Evolutionary conservation across 2,329 filamentous ascomycete genomes (phyloP), one percentile per base, ranked within the genome.

Genomic region (Parasarocladium wereldwijsianum): DNA sequence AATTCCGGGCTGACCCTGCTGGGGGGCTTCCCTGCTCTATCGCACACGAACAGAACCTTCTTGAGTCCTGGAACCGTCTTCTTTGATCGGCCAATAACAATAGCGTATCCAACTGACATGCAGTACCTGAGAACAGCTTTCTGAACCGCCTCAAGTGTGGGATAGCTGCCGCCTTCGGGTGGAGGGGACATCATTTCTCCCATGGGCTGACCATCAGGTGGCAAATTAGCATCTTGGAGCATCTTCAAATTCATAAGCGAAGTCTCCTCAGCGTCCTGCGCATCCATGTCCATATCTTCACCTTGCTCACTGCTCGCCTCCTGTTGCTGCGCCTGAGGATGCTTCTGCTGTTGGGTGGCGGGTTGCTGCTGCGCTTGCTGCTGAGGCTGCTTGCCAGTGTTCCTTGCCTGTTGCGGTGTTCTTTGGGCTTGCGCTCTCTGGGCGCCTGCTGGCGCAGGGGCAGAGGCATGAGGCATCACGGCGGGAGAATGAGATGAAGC

Each of bases 11-110:
- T 74, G n/a, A 73, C 70, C 5, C 68, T 62, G 32, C 58, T 67
- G 3, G 69, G 69, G 2, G 69, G 69, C 40, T 73, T 73, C 24
- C 72, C 72, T 4, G 71, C 71, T 32, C 71, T 62, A 42, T 77
- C 72, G 43, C 72, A 77, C 12, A 76, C 72, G 36, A 77, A 71
- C 8, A 77, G 56, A 10, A 77, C 72, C 48, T 77, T 77, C 44
- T 76, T 77, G 37, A 77, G 43, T 1, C 72, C 72, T 6, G 71
- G 67, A 2, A 76, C 71, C 2, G 70, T 74, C 54, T 76, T 76
- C 46, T 77, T 77, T 0, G 72, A 76, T 20, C 72, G 59, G 2
- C 72, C 72, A 45, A 77, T 77, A 36, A 77, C 72, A 30, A 76
- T 73, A 6, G 72, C 72, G 46, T 76, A 77, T 26, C 72, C 72